Evolutionary conservation across 2,329 filamentous ascomycete genomes (phyloP).

Genomic region (Dothistroma septosporum): DNA sequence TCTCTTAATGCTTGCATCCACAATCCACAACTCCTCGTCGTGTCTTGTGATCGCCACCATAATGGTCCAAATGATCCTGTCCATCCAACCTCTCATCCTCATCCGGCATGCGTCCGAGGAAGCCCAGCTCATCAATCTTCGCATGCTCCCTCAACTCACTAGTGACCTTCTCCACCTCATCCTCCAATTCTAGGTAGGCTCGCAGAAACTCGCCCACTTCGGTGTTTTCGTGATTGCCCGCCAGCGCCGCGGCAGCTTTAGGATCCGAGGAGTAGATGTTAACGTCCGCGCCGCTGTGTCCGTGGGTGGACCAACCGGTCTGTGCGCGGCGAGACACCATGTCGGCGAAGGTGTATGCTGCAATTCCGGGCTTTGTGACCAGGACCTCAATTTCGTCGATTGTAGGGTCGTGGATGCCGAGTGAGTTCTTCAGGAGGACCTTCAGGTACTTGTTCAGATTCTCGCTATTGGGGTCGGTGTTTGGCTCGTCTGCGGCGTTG

Average conservation of each 20-base stretch:
- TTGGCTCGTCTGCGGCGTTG: conserved; percentile 20
- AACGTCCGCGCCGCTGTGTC: conserved; percentile 83
- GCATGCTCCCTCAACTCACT: conserved; percentile 63
- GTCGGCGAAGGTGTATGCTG: conserved; percentile 66
- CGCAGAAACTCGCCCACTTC: conserved; percentile 81
- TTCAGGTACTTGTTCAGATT: conserved; percentile 61
- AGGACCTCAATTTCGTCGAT: conserved; percentile 67
- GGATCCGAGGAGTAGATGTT: conserved; percentile 87
- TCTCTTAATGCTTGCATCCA: not conserved
- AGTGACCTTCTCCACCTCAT: conserved; percentile 75
- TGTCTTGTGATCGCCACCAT: conserved; percentile 31
- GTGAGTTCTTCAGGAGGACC: conserved; percentile 61
- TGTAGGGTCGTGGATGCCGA: conserved; percentile 70
- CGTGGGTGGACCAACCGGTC: conserved; percentile 90
- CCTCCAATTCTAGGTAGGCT: conserved; percentile 73
- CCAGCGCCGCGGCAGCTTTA: conserved; percentile 57
- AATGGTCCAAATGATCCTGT: conserved; percentile 42
- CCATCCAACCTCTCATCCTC: conserved; percentile 44
- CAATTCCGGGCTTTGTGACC: conserved; percentile 53
- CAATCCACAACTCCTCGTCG: not conserved
- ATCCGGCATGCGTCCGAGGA: conserved; percentile 43
- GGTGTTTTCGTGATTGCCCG: conserved; percentile 91
- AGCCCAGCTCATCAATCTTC: conserved; percentile 34
- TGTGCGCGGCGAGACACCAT: conserved; percentile 86
- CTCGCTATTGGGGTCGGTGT: conserved; percentile 37